Conservation (phyloP, 2,329 filamentous ascomycete species). For the Ustulina deusta region DNA sequence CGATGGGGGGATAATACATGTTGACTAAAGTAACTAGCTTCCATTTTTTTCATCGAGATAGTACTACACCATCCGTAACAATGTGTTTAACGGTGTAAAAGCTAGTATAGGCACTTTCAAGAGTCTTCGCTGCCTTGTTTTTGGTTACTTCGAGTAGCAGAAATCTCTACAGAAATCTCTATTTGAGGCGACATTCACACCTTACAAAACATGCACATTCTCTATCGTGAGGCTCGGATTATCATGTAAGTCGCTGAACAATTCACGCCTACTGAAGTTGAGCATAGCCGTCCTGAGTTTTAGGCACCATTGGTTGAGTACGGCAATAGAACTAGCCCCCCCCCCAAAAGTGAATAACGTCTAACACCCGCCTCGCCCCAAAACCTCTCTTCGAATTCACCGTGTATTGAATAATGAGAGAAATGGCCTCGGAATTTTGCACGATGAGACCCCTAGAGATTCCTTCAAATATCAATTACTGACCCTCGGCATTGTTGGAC, state of each 20-base stretch:
- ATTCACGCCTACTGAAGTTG: constrained; percentile 13
- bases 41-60: constrained; percentile 22
- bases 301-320: not conserved
- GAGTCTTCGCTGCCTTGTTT: not conserved
- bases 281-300: constrained; percentile 12
- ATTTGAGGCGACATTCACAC: not conserved
- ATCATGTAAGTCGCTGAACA: not conserved
- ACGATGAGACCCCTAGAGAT: not conserved
- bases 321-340: constrained; percentile 10
- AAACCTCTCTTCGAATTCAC: not conserved
- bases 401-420: not conserved
- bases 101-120: constrained; percentile 7
- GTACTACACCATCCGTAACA: not conserved
- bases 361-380: not conserved
- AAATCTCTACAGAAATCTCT: not conserved
- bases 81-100: not conserved
- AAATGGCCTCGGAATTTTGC: not conserved
- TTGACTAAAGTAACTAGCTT: constrained; percentile 22
- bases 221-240: not conserved
- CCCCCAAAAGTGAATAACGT: constrained; percentile 16
- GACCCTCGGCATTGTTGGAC: not conserved
- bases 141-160: not conserved
- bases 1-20: constrained; percentile 8
- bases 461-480: not conserved
- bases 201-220: not conserved